Evolutionary conservation across 2,329 filamentous ascomycete genomes (phyloP), one percentile per base, ranked within the genome.

Genomic region (Aureobasidium sp.): DNA sequence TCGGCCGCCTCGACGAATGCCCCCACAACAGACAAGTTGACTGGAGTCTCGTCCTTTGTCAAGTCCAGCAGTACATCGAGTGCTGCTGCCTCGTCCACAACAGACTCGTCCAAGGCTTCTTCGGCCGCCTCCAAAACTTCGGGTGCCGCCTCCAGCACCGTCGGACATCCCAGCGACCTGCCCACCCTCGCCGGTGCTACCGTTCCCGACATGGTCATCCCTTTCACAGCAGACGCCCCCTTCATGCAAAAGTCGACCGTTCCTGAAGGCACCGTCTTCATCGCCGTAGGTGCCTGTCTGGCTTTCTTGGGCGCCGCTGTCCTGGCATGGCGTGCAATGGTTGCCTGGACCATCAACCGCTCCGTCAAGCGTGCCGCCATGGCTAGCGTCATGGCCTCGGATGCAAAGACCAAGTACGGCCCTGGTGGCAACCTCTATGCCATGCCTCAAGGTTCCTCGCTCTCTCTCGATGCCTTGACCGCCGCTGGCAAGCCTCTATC

Each of bases 261-360:
- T 12, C 94, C 94, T 2, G 89, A 97, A 70, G 94, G 94, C 61
- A 97, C 93, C 4, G 88, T 99, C 63, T 99, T 99, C 78, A 99
- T 99, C 69, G 88, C 87, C 25, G 94, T 97, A 1, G 94, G 94
- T 49, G 89, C 91, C 29, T 87, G 91, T 31, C 83, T 99, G 7
- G 94, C 90, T 17, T 87, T 91, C 67, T 84, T 97, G 66, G 90
- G 86, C 12, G 79, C 91, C 9, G 86, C 86, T n/a, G 84, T 97
- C 48, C 81, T 99, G 14, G 81, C 88, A 63, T 99, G 94, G 94
- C 90, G 93, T 64, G 87, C 82, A 56, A 83, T 97, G 62, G 86
- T 97, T 63, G 91, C 90, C 64, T 96, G 91, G 83, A 88, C 93
- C 45, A 84, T 99, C 63, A 93, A 97, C 75, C 89, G 93, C 63